Evolutionary conservation across 305 asterid genomes (phyloP).

Genomic region (Ilex paraguariensis): DNA sequence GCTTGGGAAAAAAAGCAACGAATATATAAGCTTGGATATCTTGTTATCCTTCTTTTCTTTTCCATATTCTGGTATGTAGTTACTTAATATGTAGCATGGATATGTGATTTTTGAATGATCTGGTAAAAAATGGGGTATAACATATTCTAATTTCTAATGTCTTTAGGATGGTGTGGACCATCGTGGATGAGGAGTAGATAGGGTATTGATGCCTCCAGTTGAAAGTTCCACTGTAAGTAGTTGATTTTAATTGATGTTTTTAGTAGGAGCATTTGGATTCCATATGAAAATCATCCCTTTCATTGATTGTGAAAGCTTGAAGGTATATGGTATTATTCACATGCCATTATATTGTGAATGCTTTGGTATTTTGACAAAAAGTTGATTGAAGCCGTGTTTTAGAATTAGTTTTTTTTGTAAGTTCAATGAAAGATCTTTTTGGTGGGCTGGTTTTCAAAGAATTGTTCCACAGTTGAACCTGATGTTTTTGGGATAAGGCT

Average conservation of each 20-base stretch:
- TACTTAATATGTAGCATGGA: background rate
- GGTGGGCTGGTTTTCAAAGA: too few species aligned
- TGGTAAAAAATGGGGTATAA: too few species aligned
- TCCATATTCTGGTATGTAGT: constrained; percentile 54
- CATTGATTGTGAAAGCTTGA: background rate
- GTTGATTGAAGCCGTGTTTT: too few species aligned
- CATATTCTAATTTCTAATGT: too few species aligned
- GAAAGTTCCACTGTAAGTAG: background rate
- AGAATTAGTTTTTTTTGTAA: too few species aligned
- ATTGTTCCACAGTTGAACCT: too few species aligned
- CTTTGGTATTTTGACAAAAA: too few species aligned
- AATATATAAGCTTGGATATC: constrained; percentile 68
- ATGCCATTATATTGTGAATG: too few species aligned
- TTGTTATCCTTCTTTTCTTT: constrained; percentile 36
- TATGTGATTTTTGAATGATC: constrained; percentile 36
- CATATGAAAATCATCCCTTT: background rate
- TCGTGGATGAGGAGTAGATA: constrained; percentile 48
- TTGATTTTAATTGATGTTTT: background rate
- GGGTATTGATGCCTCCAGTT: constrained; percentile 12
- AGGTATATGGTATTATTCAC: background rate
- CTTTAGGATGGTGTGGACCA: constrained; percentile 36
- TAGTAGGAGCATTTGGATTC: background rate
- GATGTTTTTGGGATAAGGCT: too few species aligned
- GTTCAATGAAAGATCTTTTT: too few species aligned
- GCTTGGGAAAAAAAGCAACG: constrained; percentile 61